Evolutionary conservation across 805 yeast genomes (phyloP), one percentile per base, ranked within the genome.

Genomic region (Cyberlindnera misumaiensis): DNA sequence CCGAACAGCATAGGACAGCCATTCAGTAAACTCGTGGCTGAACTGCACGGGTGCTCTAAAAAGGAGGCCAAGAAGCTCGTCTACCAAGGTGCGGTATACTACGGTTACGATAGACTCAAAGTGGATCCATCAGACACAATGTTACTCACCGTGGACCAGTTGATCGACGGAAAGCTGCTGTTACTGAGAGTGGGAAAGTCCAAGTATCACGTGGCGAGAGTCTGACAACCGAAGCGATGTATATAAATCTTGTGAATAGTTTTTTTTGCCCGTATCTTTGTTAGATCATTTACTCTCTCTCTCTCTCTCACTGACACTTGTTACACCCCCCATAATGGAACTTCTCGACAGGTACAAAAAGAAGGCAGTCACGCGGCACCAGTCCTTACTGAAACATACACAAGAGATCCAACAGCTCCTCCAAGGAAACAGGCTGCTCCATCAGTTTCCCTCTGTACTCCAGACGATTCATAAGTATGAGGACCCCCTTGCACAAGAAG

Each of bases 171-270:
- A 11, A 69, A 68, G 40, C 60, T 88, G 28, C 60, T 90, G 42
- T 59, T 87, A 28, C 55, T 89, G 14, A 70, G 94, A 48, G 59
- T 79, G 8, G 97, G 97, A 2, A 90, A 89, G 55, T 75, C 72
- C 34, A 74, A 74, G 43, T 80, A 78, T 52, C 65, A 68, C 52
- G 73, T 80, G 17, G 70, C 77, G n/a, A 72, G 74, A 33, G 36
- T 55, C 10, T 39, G 44, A 3, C 40, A 31, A 27, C 9, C 5
- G n/a, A n/a, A 29, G 17, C 5, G 4, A 4, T 8, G 22, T 20
- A 20, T 20, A 20, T n/a, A 22, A 11, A 20, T 12, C 8, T 30
- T 31, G 34, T 31, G 15, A 13, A 31, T 31, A 31, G 22, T 16
- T 11, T 30, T 30, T 30, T 15, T 10, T 29, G n/a, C 11, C 8